Evolutionary conservation across 257 asterid genomes (phyloP), one percentile per base, ranked within the genome.

Genomic region (Solanum paucissectum): DNA sequence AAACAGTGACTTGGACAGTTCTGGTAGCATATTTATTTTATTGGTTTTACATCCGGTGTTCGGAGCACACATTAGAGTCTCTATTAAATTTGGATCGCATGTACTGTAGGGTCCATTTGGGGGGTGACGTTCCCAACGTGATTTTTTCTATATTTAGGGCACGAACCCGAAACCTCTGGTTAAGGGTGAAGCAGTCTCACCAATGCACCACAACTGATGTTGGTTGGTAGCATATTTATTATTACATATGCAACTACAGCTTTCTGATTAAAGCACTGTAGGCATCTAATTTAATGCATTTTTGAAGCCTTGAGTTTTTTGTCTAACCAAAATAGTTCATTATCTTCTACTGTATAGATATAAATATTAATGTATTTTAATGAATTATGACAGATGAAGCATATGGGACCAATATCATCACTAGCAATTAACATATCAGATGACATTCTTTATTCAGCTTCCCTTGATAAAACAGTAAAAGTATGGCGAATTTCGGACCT

Each of bases 401-500:
- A 97, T 83, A 86, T 90, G 82, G 99, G 96, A 0, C 98, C 98
- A 33, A 95, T 97, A 76, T 88, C 98, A 52, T 92, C 98, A 12
- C 91, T 97, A 29, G 98, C 98, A 20, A 91, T 97, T 66, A 95
- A 93, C 88, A 85, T 92, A 33, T 89, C 98, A 8, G 99, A 97
- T 87, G 99, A 95, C 89, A 90, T 97, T 7, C 82, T 97, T 1
- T 97, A 97, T 94, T 93, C 98, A 0, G 93, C 98, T 5, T 95
- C 99, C 2, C 87, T 95, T 5, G 99, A 97, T 88, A 93, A 87
- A 77, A 95, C 98, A 1, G 98, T 97, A 0, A 97, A 97, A 89
- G 96, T 95, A 12, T 97, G 99, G 98, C 23, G 98, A 60, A 93
- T 95, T 44, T 93, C 99, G 13, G 98, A 97, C 68, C 93, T 92